These are phyloP conservation scores for Poa pratensis DNA, from an alignment of 176 grass and related monocot genomes.

Conservation along the genomic window DNA sequence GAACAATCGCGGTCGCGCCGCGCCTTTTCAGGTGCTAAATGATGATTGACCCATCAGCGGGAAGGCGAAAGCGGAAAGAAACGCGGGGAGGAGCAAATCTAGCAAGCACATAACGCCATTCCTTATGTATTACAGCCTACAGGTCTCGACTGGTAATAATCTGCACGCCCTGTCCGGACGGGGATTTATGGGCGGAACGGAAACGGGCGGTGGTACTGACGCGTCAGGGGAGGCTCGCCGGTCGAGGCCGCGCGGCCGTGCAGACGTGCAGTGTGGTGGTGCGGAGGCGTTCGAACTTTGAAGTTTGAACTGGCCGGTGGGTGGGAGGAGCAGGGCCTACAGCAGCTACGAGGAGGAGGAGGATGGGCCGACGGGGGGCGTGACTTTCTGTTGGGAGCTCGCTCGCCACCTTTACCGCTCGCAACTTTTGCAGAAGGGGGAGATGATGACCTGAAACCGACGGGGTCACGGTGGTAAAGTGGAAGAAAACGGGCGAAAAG, in stretches of 20 bases:
- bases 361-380: neutral
- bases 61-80: neutral
- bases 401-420: slow-evolving; percentile 19
- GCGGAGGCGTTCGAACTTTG: slow-evolving; percentile 45
- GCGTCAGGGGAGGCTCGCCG: neutral
- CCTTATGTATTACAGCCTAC: neutral
- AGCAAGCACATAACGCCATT: slow-evolving; percentile 8
- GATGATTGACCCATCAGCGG: slow-evolving; percentile 42
- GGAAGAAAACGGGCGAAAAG: slow-evolving; percentile 6
- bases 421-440: neutral
- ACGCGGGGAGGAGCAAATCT: slow-evolving; percentile 24
- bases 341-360: neutral
- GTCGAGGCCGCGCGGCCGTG: slow-evolving; percentile 32
- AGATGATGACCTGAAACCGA: slow-evolving; percentile 43
- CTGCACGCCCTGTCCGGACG: slow-evolving; percentile 16
- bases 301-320: slow-evolving; percentile 44
- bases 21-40: slow-evolving; percentile 37
- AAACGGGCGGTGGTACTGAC: neutral
- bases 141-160: neutral
- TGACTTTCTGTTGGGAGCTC: slow-evolving; percentile 37
- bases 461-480: neutral
- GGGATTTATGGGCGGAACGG: slow-evolving; percentile 14
- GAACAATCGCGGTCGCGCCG: neutral
- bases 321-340: neutral
- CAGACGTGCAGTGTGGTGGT: slow-evolving; percentile 20